phyloP scores from a whole-genome alignment of 495 filamentous ascomycete species.

The Ramalina intermedia region DNA sequence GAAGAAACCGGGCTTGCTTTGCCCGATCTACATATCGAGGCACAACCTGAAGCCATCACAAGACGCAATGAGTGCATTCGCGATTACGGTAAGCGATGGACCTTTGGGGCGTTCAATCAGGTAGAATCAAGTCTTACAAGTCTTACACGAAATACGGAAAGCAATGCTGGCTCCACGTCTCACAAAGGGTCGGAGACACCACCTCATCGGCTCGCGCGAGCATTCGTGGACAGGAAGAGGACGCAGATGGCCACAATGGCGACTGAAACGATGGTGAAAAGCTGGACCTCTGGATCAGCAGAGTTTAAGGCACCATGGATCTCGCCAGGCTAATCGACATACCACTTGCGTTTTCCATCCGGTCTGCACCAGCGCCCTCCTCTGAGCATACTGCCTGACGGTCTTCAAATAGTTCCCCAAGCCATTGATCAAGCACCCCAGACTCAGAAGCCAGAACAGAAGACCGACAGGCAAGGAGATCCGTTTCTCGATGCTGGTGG shows the following conservation, averaged over 20 bases:
- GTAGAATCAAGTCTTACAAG: too few relatives aligned
- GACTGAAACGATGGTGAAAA: constrained; percentile 61
- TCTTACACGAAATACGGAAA: too few relatives aligned
- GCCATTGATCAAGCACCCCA: constrained; percentile 61
- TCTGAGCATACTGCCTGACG: constrained; percentile 66
- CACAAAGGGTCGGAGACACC: too few relatives aligned
- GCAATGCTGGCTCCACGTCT: too few relatives aligned
- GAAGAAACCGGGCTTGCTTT: too few relatives aligned
- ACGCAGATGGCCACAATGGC: constrained; percentile 70
- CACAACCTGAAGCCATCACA: too few relatives aligned
- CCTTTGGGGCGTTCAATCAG: too few relatives aligned
- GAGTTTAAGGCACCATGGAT: neutral
- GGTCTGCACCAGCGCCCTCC: constrained; percentile 74
- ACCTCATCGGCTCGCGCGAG: constrained; percentile 1
- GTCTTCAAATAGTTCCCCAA: constrained; percentile 79
- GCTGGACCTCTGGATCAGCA: constrained; percentile 20
- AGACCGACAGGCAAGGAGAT: constrained; percentile 75
- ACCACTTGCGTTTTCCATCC: constrained; percentile 87
- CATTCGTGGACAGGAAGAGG: constrained; percentile 45
- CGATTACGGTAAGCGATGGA: too few relatives aligned
- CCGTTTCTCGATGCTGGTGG: constrained; percentile 51
- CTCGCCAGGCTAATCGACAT: constrained; percentile 16
- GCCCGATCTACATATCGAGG: too few relatives aligned
- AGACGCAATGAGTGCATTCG: too few relatives aligned
- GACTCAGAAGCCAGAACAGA: constrained; percentile 71